phyloP scores from a whole-genome alignment of 257 asterid species.

The Solanum bukasovii region DNA sequence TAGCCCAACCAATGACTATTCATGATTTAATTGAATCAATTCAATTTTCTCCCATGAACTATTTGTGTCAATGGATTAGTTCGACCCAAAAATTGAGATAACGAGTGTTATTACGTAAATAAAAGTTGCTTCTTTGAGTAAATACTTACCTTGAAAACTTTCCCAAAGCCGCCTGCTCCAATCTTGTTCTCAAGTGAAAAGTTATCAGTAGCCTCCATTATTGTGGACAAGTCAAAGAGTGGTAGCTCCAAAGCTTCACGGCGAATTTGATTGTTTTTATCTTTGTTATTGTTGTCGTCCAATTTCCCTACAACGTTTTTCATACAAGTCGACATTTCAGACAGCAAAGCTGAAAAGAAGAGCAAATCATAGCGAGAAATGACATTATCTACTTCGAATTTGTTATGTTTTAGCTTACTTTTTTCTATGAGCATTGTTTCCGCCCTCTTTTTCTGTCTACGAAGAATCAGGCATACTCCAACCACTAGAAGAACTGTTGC shows the following conservation, averaged over 20 bases:
- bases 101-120: neutral
- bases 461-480: neutral
- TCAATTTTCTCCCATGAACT: neutral
- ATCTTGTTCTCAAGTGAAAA: conserved; percentile 18
- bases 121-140: neutral
- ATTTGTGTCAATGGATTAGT: neutral
- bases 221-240: conserved; percentile 9
- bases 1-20: neutral
- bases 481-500: neutral
- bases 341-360: neutral
- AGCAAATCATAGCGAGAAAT: neutral
- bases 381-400: neutral
- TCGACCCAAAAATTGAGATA: neutral
- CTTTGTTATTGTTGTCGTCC: neutral
- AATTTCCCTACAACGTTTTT: neutral
- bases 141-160: conserved; percentile 21
- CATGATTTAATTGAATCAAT: neutral
- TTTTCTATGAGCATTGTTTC: neutral
- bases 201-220: conserved; percentile 13
- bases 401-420: neutral
- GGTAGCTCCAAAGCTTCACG: conserved; percentile 13
- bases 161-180: conserved; percentile 25
- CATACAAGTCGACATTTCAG: neutral
- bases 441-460: neutral
- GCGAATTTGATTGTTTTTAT: neutral